Percentiles rank a stretch among this genome's conserved stretches.
phyloP scores from a whole-genome alignment of 2,329 filamentous ascomycete genomes.

The Colletotrichum liriopes region DNA sequence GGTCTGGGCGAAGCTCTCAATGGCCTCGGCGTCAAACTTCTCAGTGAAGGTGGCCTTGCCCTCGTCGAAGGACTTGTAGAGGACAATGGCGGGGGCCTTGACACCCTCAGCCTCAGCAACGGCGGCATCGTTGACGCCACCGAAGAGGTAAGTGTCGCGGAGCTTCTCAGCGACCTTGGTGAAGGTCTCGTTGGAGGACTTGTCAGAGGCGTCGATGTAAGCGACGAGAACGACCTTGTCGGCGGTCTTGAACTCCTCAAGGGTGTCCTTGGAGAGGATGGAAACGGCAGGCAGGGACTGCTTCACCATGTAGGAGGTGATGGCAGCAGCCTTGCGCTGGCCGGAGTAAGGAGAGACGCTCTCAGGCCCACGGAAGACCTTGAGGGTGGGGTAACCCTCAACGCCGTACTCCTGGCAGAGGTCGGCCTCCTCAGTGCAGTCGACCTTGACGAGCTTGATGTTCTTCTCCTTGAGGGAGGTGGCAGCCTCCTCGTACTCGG shows the following conservation, averaged over 20 bases:
- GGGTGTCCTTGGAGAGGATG: slow-evolving; percentile 81
- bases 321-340: slow-evolving; percentile 87
- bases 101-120: slow-evolving; percentile 93
- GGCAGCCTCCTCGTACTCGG: slow-evolving; percentile 91
- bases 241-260: slow-evolving; percentile 97
- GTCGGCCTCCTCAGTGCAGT: slow-evolving; percentile 95
- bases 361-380: slow-evolving; percentile 95
- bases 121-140: slow-evolving; percentile 84
- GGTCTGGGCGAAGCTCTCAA: slow-evolving; percentile 87
- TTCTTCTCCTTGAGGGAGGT: slow-evolving; percentile 90
- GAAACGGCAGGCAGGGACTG: slow-evolving; percentile 96
- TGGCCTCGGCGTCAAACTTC: slow-evolving; percentile 85
- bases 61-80: slow-evolving; percentile 99
- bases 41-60: slow-evolving; percentile 89
- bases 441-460: slow-evolving; percentile 88
- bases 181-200: slow-evolving; percentile 90
- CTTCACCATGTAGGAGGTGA: slow-evolving; percentile 95
- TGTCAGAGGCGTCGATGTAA: slow-evolving; percentile 86
- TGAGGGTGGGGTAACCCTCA: slow-evolving; percentile 98
- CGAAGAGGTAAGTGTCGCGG: slow-evolving; percentile 94
- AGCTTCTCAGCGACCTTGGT: slow-evolving; percentile 79
- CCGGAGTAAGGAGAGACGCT: slow-evolving; percentile 88
- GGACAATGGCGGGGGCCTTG: slow-evolving; percentile 86
- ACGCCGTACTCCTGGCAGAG: slow-evolving; percentile 93
- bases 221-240: slow-evolving; percentile 97